phyloP scores from a whole-genome alignment of 2,329 filamentous ascomycete genomes.

The Ophiostoma piceae region DNA sequence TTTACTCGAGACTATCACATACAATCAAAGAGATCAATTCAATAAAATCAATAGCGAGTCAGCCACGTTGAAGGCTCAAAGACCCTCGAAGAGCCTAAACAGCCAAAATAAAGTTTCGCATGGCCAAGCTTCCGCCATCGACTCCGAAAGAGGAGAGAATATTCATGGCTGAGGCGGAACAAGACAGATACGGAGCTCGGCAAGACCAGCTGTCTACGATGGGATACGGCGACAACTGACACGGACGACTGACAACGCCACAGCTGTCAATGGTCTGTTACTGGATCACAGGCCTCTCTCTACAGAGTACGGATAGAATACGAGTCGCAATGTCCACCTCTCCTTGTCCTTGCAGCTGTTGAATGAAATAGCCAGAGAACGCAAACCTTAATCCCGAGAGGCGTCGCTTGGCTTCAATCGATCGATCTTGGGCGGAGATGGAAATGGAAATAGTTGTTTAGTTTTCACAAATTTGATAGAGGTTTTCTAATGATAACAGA shows the following conservation, averaged over 20 bases:
- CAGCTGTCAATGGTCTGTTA: not conserved
- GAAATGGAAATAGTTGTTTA: not conserved
- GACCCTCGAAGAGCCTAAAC: too few species aligned
- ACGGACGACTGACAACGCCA: not conserved
- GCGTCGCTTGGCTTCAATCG: conserved; percentile 2
- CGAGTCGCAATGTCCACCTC: not conserved
- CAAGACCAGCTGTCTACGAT: not conserved
- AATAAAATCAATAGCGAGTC: not conserved
- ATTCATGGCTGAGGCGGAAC: conserved; percentile 1
- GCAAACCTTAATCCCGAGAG: not conserved
- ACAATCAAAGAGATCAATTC: not conserved
- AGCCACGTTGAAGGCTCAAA: not conserved
- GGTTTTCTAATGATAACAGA: too few species aligned
- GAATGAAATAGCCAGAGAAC: too few species aligned
- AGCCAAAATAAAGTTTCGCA: not conserved
- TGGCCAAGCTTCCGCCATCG: not conserved
- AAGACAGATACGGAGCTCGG: not conserved
- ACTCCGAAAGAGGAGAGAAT: not conserved
- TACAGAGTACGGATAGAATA: not conserved
- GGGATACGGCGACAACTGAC: not conserved
- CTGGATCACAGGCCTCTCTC: not conserved
- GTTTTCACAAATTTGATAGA: too few species aligned
- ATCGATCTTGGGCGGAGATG: not conserved
- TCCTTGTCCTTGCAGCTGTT: not conserved
- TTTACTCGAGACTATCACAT: not conserved